These are phyloP conservation scores for Phytopythium montanum DNA, from an alignment of 352 stramenopile genomes.

Conservation along the genomic window DNA sequence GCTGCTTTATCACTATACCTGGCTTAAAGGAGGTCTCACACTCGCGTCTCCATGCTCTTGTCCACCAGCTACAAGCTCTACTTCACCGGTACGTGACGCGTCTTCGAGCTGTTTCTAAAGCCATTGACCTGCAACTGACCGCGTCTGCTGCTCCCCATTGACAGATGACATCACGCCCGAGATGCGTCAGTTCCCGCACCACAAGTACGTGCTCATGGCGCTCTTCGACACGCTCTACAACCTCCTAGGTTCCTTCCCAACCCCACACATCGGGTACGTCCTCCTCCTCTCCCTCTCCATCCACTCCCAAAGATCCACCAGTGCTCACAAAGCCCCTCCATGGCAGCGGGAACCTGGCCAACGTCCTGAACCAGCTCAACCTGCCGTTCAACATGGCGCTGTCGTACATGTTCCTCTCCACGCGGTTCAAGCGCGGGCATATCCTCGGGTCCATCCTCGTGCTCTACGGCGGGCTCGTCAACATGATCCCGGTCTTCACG, in stretches of 20 bases:
- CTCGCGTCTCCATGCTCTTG: too few species aligned
- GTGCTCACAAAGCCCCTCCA: too few species aligned
- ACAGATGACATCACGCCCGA: conserved; percentile 79
- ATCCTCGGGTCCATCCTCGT: conserved; percentile 83
- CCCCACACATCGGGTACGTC: conserved; percentile 76
- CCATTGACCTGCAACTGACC: too few species aligned
- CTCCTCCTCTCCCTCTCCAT: background rate
- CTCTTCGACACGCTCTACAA: conserved; percentile 85
- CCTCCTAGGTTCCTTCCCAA: conserved; percentile 77
- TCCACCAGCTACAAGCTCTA: conserved; percentile 73
- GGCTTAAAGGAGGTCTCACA: background rate
- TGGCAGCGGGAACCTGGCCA: conserved; percentile 73
- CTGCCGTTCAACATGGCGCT: conserved; percentile 87
- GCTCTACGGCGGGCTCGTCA: conserved; percentile 81
- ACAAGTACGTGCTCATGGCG: conserved; percentile 87
- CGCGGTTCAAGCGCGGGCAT: conserved; percentile 79
- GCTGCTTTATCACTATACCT: background rate
- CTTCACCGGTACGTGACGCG: conserved; percentile 41
- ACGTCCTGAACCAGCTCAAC: conserved; percentile 83
- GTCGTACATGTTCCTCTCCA: conserved; percentile 75
- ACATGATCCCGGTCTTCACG: conserved; percentile 77
- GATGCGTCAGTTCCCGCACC: conserved; percentile 81
- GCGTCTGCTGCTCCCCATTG: too few species aligned
- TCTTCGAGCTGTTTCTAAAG: too few species aligned
- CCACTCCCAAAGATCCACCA: background rate